Base-by-base conservation (phyloP, 1,139 yeast genomes). In the Hyphopichia khmerensis region DNA sequence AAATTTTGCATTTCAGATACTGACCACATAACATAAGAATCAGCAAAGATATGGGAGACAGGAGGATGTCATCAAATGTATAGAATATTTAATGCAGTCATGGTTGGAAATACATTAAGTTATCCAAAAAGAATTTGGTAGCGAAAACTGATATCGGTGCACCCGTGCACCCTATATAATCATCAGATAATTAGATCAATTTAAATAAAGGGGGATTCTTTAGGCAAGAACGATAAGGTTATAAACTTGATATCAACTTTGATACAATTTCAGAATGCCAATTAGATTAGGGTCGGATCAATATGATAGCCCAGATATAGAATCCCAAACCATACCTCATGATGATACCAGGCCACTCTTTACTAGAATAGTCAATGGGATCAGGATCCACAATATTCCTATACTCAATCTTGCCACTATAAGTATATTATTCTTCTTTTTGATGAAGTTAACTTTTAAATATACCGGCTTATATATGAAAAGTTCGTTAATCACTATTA, bases 401-500 rank as follows among this genome's bases (percentile, higher is more conserved):
- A 41, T 75, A 0, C 50, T 82, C 38, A 85, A 84, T 55, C 76
- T 80, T 65, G 43, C 67, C 10, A 76, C 84, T 18, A 67, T 84
- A 11, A 38, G 64, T 1, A 55, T 78, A 0, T 71, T 84, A 50
- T 75, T 80, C 2, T 56, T 59, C 32, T 69, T 83, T 36, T 60
- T 85, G 13, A 54, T 75, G 43, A 77, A 72, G 47, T 65, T 82
- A 38, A 79, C 87, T 3, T 69, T 78, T 24, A 72, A 74, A 40
- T 85, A 84, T 56, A 81, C 82, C 40, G 72, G 69, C n/a, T 60
- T 88, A 41, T 90, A 90, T 60, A 76, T 77, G 53, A 73, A 69
- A 47, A 81, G 81, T 43, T 84, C 95, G 1, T 63, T 90, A 23
- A 59, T 86, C 15, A 90, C 97, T 4, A 87, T 91, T 38, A 79